Evolutionary conservation across 23 red algal genomes (phyloP).

Genomic region (Gracilariopsis chorda): DNA sequence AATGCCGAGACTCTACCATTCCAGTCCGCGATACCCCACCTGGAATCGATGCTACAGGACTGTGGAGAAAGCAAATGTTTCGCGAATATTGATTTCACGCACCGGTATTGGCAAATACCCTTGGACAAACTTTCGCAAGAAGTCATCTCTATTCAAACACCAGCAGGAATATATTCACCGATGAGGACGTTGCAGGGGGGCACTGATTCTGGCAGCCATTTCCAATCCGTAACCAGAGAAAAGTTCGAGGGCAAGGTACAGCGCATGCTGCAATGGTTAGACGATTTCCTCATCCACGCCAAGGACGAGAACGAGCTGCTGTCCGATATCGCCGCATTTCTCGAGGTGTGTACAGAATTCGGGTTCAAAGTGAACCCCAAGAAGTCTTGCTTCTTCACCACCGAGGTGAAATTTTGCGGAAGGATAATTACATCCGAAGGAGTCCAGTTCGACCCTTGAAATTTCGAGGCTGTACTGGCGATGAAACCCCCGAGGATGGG

Average conservation of each 20-base stretch:
- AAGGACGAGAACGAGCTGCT: background rate
- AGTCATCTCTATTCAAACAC: slow-evolving; percentile 23
- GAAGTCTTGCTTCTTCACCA: background rate
- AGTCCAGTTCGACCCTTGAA: background rate
- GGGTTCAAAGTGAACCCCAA: background rate
- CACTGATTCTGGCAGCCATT: slow-evolving; percentile 39
- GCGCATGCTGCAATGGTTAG: background rate
- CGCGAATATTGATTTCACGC: background rate
- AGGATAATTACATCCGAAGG: background rate
- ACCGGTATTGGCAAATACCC: slow-evolving; percentile 14
- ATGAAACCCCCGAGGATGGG: background rate
- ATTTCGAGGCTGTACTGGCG: background rate
- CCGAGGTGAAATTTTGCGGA: slow-evolving; percentile 25
- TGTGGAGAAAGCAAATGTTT: too few species aligned
- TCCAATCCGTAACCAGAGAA: background rate
- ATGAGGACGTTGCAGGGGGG: slow-evolving; percentile 21
- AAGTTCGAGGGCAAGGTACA: background rate
- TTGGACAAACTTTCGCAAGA: background rate
- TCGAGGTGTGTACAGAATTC: background rate
- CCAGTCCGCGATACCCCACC: too few species aligned
- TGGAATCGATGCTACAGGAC: too few species aligned
- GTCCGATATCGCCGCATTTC: background rate
- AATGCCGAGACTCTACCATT: background rate
- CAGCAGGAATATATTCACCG: background rate
- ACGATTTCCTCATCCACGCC: slow-evolving; percentile 31